Conservation (phyloP, 306 rosid species). For the Castanea mollissima region DNA sequence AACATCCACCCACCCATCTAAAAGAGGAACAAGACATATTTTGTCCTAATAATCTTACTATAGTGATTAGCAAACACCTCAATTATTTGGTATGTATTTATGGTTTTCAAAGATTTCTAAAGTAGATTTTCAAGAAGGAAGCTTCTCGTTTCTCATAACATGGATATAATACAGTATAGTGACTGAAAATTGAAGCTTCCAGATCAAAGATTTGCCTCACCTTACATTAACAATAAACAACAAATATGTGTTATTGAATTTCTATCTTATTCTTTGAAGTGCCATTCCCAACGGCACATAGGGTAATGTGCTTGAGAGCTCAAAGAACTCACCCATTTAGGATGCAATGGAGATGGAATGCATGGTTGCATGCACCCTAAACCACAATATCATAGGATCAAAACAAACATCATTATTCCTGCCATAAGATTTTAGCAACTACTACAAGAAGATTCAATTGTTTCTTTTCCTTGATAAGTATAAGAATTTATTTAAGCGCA, state of each 20-base stretch:
- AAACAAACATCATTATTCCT: not conserved
- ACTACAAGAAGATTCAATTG: not conserved
- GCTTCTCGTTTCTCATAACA: not conserved
- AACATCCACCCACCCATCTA: not conserved
- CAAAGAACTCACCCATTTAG: slow-evolving; percentile 87
- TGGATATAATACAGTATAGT: not conserved
- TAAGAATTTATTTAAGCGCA: not conserved
- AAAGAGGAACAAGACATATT: not conserved
- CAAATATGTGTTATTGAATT: not conserved
- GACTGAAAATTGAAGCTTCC: not conserved
- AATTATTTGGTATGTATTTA: not conserved
- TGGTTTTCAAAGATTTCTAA: no score
- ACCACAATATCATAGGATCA: slow-evolving; percentile 41
- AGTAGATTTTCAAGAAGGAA: not conserved
- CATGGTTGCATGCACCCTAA: slow-evolving; percentile 95
- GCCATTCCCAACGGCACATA: slow-evolving; percentile 96
- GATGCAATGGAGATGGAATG: slow-evolving; percentile 92
- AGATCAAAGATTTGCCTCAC: not conserved
- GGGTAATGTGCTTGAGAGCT: slow-evolving; percentile 91
- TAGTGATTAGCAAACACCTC: not conserved
- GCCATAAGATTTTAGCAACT: not conserved
- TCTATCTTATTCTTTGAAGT: slow-evolving; percentile 61
- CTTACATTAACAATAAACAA: no score
- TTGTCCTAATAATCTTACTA: not conserved
- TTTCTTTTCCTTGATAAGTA: not conserved